Percentiles rank a stretch among this genome's conserved stretches.
phyloP scores from a whole-genome alignment of 148 eudicot species.

The Cornus kousa region DNA sequence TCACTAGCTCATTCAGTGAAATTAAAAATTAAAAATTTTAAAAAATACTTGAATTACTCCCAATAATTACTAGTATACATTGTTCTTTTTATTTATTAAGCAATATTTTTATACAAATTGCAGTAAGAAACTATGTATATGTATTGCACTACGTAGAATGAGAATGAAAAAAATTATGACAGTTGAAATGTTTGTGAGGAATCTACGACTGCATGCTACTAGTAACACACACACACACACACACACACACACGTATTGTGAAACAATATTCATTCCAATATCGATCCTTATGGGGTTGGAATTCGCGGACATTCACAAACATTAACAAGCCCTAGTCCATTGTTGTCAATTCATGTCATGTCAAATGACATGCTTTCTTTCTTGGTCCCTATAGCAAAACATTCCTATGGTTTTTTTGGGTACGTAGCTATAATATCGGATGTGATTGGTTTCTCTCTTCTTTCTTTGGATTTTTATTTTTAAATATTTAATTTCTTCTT shows the following conservation, averaged over 20 bases:
- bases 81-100: not conserved
- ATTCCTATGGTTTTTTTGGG: constrained; percentile 5
- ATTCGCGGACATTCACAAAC: constrained; percentile 7
- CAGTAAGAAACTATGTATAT: too few relatives aligned
- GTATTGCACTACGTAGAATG: too few relatives aligned
- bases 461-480: not conserved
- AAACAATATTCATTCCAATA: too few relatives aligned
- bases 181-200: too few relatives aligned
- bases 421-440: too few relatives aligned
- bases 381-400: constrained; percentile 12
- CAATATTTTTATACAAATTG: too few relatives aligned
- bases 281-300: too few relatives aligned
- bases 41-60: constrained; percentile 10
- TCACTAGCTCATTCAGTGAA: not conserved
- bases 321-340: constrained; percentile 5
- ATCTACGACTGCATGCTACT: too few relatives aligned
- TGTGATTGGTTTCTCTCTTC: not conserved
- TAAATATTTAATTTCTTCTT: not conserved
- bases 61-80: not conserved
- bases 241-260: too few relatives aligned
- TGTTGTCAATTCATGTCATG: not conserved
- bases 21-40: not conserved
- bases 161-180: too few relatives aligned
- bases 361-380: constrained; percentile 7
- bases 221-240: too few relatives aligned